Base-by-base conservation (phyloP, 768 basidiomycete species). In the Lactarius pseudohatsudake region DNA sequence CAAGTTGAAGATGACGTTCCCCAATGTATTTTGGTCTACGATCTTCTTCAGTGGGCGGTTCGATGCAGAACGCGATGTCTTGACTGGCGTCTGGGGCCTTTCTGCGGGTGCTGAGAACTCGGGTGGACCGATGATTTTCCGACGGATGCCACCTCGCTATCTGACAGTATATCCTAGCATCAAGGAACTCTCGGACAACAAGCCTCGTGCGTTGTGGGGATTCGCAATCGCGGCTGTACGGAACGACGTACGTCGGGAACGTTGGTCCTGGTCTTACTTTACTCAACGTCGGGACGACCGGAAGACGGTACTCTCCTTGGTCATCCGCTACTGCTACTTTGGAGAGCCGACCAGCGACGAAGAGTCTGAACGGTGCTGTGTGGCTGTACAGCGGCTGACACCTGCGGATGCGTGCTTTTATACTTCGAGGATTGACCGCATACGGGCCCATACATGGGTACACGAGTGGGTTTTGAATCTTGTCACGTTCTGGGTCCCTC, bases 221-320 rank as follows among this genome's bases (percentile, higher is more conserved):
- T 77, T 72, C 55, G 78, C 77, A 13, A 72, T 74, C 34, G 43
- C 43, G 0, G 73, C 75, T 8, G 71, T 74, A 3, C 56, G 59
- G 7, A 59, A 67, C 40, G 65, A 71, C 16, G 57, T 78, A 4
- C 71, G 73, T 4, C 67, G 72, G 43, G 54, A 66, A 32, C 64
- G 63, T 0, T 77, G 73, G 74, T 61, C 74, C 2, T 77, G 76
- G 76, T 60, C 71, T 30, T 76, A 72, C 58, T 76, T 78, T 69
- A 34, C 69, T 32, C 74, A 75, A 55, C 72, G 77, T 36, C 68
- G 75, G 26, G 70, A 74, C 60, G 64, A 67, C 5, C 62, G 77
- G 34, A 41, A 66, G 7, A 54, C 69, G 0, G 75, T 74, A 50
- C 67, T 77, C 36, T 66, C 75, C 38, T 64, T 77, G 57, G 64